Conservation (phyloP, 768 basidiomycete species). For the Tulasnella sp. region DNA sequence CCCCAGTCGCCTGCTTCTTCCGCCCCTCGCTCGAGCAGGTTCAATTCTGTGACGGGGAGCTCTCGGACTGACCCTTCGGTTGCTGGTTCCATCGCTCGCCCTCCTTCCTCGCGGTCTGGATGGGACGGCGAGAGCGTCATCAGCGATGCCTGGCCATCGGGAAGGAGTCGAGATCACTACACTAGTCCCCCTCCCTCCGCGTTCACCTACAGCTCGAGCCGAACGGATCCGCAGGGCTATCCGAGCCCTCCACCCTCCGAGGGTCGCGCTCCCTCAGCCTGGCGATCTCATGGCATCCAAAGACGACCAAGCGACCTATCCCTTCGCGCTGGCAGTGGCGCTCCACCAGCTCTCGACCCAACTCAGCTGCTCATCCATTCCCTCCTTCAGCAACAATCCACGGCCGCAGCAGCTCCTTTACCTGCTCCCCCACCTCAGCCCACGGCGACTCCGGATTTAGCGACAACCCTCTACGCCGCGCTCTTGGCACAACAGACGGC, state of each 20-base stretch:
- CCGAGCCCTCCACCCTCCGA: not conserved
- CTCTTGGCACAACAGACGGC: not conserved
- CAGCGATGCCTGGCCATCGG: not conserved
- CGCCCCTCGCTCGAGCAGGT: not conserved
- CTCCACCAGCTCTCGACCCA: not conserved
- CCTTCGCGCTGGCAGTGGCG: not conserved
- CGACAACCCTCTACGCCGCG: not conserved
- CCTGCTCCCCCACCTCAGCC: not conserved
- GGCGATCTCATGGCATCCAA: not conserved
- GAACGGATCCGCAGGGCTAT: not conserved
- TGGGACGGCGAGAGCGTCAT: not conserved
- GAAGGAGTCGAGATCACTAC: not conserved
- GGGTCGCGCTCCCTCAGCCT: not conserved
- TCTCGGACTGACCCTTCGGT: not conserved
- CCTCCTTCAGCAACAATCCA: not conserved
- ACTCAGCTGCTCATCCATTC: not conserved
- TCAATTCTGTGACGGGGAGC: not conserved
- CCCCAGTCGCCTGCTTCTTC: not conserved
- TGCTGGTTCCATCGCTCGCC: not conserved
- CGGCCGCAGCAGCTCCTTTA: not conserved
- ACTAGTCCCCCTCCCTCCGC: not conserved
- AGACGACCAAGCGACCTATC: not conserved
- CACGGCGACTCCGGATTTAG: not conserved
- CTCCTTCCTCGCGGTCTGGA: not conserved
- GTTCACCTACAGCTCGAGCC: not conserved